Evolutionary conservation across 2,329 filamentous ascomycete genomes (phyloP), one percentile per base, ranked within the genome.

Genomic region (Xylariaceae sp.): DNA sequence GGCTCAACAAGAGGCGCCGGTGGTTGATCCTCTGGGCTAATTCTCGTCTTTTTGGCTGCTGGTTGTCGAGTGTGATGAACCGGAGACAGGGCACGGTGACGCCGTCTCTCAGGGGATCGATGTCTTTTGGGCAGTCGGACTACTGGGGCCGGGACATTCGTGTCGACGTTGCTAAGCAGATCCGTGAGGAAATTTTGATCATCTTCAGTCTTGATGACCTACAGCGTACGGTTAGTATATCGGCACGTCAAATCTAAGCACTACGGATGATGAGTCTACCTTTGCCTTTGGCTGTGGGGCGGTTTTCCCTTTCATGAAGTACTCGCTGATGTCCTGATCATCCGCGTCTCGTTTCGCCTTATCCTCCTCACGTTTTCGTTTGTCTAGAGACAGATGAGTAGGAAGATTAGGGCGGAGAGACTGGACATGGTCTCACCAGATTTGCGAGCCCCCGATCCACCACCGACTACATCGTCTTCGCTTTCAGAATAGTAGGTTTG

Each of bases 301-400:
- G 56, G 77, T 76, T 35, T 83, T 80, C 52, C 89, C 90, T 64
- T 87, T 88, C 62, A 82, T 92, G 70, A 99, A 97, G 73, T 95
- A 99, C 66, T 95, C 92, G 72, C 87, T 91, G 68, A 99, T 97
- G 64, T 91, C 88, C 67, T 88, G 88, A 71, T 95, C 91, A 62
- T 91, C 89, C 70, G 89, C 91, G 64, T 95, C 89, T 66, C 87
- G 84, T 69, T 89, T 88, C 55, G 90, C 85, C 60, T 88, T 85
- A 55, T 96, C 91, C 62, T 95, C 89, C 65, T 96, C 89, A 12
- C 87, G 87, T 70, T 89, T 91, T 65, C 91, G 83, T 72, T 96
- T 97, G 60, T 86, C 88, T 91, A 47, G 27, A 2, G 45, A 9
- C 4, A 37, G 8, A 41, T 62, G 26, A 64, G 57, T 40, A 57